phyloP scores from a whole-genome alignment of 768 basidiomycete genomes.

The Russula brevipes region DNA sequence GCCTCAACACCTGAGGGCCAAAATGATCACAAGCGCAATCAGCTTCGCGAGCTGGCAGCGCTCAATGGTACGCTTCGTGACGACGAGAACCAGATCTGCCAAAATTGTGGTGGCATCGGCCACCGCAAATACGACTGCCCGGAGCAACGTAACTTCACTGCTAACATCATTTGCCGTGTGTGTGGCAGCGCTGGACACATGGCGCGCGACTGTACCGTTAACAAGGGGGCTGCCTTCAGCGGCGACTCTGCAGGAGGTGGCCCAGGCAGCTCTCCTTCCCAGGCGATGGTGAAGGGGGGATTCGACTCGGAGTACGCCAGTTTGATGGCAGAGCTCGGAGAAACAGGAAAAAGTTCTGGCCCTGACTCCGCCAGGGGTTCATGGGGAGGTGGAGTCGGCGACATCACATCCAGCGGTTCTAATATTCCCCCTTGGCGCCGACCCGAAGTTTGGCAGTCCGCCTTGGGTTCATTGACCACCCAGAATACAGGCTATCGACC shows the following conservation, averaged over 20 bases:
- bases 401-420: constrained; percentile 56
- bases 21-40: constrained; percentile 99
- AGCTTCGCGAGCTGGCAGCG: constrained; percentile 94
- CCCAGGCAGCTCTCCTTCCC: constrained; percentile 41
- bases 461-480: constrained; percentile 33
- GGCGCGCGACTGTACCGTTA: constrained; percentile 95
- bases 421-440: constrained; percentile 89
- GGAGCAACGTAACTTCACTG: constrained; percentile 96
- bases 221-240: constrained; percentile 49
- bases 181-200: constrained; percentile 99
- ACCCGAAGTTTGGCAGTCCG: constrained; percentile 78
- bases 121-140: constrained; percentile 99
- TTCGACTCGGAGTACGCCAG: constrained; percentile 98
- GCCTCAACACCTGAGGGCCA: constrained; percentile 99
- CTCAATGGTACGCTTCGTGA: constrained; percentile 98
- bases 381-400: constrained; percentile 56
- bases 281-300: constrained; percentile 57
- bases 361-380: constrained; percentile 51
- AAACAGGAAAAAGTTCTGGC: constrained; percentile 55
- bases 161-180: constrained; percentile 98
- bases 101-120: constrained; percentile 90
- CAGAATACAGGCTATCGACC: constrained; percentile 54
- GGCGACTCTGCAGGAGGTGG: constrained; percentile 45
- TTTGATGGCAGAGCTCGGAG: constrained; percentile 97
- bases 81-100: constrained; percentile 99